A percentile compares a stretch with the other conserved stretches of the same genome.
Conservation (phyloP, 441 rosid species). For the Euphorbia celastroides region DNA sequence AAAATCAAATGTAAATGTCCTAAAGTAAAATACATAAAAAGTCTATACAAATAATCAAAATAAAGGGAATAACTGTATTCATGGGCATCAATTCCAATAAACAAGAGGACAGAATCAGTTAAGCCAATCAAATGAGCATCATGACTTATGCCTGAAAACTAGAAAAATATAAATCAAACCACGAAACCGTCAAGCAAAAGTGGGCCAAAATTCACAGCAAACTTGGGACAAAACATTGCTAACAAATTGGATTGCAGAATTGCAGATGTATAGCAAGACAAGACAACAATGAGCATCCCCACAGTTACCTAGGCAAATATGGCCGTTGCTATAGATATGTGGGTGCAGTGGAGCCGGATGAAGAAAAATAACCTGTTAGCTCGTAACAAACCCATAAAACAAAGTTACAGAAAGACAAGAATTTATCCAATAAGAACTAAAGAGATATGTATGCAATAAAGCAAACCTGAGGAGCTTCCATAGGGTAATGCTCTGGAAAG, state of each 20-base stretch:
- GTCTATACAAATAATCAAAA: not conserved
- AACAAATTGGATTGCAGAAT: not conserved
- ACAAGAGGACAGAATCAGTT: slow-evolving; percentile 12
- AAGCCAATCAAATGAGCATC: slow-evolving; percentile 11
- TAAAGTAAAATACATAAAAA: not conserved
- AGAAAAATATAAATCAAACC: not conserved
- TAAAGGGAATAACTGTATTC: not conserved
- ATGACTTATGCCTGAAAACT: not conserved
- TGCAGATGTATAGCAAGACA: not conserved
- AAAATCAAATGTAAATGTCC: slow-evolving; percentile 2
- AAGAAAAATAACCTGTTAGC: slow-evolving; percentile 76
- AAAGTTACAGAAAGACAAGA: not conserved
- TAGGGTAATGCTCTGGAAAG: slow-evolving; percentile 96
- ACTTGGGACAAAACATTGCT: slow-evolving; percentile 3
- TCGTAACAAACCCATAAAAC: not conserved
- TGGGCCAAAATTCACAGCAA: slow-evolving; percentile 14
- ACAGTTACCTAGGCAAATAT: slow-evolving; percentile 87
- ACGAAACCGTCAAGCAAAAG: slow-evolving; percentile 7
- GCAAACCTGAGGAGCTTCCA: slow-evolving; percentile 98
- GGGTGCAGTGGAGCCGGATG: slow-evolving; percentile 95
- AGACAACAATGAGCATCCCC: not conserved
- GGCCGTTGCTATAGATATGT: slow-evolving; percentile 96
- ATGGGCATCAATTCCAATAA: slow-evolving; percentile 15
- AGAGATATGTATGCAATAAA: not conserved
- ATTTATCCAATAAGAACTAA: not conserved